Evolutionary conservation across 192 early-diverging fungal genomes (phyloP).

Genomic region (Funneliformis geosporum): DNA sequence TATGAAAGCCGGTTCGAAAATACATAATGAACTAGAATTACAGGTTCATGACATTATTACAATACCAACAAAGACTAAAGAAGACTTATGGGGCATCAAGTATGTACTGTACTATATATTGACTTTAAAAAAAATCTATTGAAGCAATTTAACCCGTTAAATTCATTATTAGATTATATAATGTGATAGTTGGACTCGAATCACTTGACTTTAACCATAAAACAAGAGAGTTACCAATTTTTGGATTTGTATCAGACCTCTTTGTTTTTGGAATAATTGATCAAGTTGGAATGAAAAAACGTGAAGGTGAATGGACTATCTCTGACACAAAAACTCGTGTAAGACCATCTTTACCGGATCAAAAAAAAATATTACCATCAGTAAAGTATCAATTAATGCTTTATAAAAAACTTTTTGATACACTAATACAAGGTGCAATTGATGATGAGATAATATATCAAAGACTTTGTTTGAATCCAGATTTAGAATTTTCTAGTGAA

Average conservation of each 20-base stretch:
- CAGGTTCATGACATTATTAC: constrained; percentile 13
- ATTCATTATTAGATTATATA: constrained; percentile 3
- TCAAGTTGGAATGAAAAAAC: neutral
- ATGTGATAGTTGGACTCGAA: neutral
- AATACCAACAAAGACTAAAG: neutral
- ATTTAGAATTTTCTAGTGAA: constrained; percentile 8
- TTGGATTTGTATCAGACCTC: constrained; percentile 23
- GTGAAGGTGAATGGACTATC: neutral
- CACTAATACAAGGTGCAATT: neutral
- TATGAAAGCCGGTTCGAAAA: constrained; percentile 8
- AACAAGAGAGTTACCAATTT: constrained; percentile 28
- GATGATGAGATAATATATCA: constrained; percentile 8
- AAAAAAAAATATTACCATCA: neutral
- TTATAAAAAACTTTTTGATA: constrained; percentile 32
- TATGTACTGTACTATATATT: neutral
- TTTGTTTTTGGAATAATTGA: constrained; percentile 29
- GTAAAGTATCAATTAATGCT: constrained; percentile 24
- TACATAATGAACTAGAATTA: constrained; percentile 14
- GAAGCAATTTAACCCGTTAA: no score
- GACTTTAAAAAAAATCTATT: neutral
- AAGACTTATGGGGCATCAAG: constrained; percentile 24
- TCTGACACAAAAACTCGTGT: constrained; percentile 24
- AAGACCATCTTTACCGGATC: neutral
- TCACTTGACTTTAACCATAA: neutral
- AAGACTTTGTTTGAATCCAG: constrained; percentile 1